Evolutionary conservation across 495 filamentous ascomycete genomes (phyloP).

Genomic region (Cercophora samala): DNA sequence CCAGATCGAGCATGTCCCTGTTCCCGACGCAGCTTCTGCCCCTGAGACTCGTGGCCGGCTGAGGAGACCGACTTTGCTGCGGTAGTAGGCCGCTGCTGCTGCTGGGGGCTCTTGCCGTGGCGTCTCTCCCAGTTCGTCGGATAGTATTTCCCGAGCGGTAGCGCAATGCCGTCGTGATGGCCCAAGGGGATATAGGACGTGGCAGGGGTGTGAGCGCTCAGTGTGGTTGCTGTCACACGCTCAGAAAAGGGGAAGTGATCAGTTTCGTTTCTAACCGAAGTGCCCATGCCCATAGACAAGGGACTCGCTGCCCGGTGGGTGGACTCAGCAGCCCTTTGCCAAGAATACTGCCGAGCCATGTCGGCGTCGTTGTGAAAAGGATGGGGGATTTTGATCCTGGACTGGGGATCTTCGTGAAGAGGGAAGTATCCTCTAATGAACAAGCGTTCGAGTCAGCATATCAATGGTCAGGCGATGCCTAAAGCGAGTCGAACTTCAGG

Average conservation of each 20-base stretch:
- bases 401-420: conserved; percentile 45
- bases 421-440: conserved; percentile 49
- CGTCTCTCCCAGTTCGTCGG: conserved; percentile 49
- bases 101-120: conserved; percentile 19
- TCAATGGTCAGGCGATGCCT: not conserved
- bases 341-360: conserved; percentile 36
- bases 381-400: conserved; percentile 37
- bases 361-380: conserved; percentile 41
- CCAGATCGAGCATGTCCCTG: conserved; percentile 34
- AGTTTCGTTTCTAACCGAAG: not conserved
- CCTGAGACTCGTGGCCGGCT: conserved; percentile 26
- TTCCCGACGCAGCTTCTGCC: conserved; percentile 20
- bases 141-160: conserved; percentile 43
- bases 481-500: conserved; percentile 6
- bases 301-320: conserved; percentile 7
- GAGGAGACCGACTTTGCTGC: conserved; percentile 16
- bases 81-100: conserved; percentile 17
- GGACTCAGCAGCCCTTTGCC: conserved; percentile 29
- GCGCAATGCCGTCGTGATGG: not conserved
- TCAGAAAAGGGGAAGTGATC: conserved; percentile 6
- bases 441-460: not conserved
- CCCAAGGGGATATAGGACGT: conserved; percentile 40
- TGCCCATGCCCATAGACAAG: not conserved
- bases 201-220: not conserved
- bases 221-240: conserved; percentile 20